phyloP scores from a whole-genome alignment of 345 rosid species.

The Salix koriyanagi region DNA sequence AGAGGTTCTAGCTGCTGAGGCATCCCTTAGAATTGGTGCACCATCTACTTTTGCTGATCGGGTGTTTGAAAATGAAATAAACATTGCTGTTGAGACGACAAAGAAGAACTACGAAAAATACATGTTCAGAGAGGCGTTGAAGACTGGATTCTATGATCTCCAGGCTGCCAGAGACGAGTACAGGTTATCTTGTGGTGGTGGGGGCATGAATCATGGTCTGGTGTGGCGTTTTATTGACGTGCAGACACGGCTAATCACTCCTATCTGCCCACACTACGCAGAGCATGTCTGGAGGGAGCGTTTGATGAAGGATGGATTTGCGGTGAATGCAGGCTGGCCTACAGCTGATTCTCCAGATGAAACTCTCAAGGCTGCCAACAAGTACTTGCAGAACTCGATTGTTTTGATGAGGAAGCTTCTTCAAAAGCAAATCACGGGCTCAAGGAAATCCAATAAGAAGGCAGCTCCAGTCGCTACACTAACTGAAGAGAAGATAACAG shows the following conservation, averaged over 20 bases:
- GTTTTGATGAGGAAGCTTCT: constrained; percentile 73
- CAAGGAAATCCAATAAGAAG: constrained; percentile 63
- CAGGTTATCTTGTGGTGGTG: constrained; percentile 71
- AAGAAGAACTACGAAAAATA: constrained; percentile 56
- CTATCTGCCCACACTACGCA: constrained; percentile 89
- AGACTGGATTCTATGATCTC: constrained; percentile 84
- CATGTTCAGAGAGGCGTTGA: constrained; percentile 92
- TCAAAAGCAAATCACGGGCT: constrained; percentile 60
- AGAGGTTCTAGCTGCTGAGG: constrained; percentile 62
- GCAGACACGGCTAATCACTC: constrained; percentile 80
- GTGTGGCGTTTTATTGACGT: constrained; percentile 77
- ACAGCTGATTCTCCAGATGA: constrained; percentile 59
- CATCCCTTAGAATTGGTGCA: constrained; percentile 64
- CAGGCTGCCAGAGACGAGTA: constrained; percentile 95
- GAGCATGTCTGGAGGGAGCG: constrained; percentile 89
- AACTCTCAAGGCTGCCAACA: constrained; percentile 75
- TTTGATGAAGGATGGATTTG: constrained; percentile 75
- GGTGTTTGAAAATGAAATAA: constrained; percentile 85
- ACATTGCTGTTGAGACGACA: constrained; percentile 71
- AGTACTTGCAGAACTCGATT: constrained; percentile 84
- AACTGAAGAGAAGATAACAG: constrained; percentile 46
- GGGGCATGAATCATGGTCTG: constrained; percentile 69
- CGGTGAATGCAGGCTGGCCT: constrained; percentile 92
- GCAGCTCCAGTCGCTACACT: constrained; percentile 49
- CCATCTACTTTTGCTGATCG: constrained; percentile 75